phyloP scores from a whole-genome alignment of 257 asterid species.

The Nemophila menziesii region DNA sequence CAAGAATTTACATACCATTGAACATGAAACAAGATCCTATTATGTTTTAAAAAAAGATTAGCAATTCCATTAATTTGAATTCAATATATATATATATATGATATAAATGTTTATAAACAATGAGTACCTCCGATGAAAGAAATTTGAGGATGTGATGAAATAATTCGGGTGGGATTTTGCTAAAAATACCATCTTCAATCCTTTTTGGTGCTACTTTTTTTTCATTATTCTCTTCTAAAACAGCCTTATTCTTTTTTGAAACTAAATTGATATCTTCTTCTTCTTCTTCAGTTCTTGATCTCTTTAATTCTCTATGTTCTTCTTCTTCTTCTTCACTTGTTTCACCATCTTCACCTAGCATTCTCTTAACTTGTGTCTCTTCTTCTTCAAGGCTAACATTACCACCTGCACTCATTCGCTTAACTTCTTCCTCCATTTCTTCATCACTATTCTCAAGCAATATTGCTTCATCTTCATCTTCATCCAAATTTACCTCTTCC shows the following conservation, averaged over 20 bases:
- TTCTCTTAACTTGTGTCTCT: conserved; percentile 31
- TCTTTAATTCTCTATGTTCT: conserved; percentile 39
- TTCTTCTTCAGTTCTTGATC: conserved; percentile 32
- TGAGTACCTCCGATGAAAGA: conserved; percentile 63
- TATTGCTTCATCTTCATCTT: conserved; percentile 18
- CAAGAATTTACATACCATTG: conserved; percentile 67
- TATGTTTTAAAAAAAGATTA: conserved; percentile 8
- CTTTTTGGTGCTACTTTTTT: conserved; percentile 20
- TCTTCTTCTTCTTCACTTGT: conserved; percentile 30
- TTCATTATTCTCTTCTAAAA: conserved; percentile 14
- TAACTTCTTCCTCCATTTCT: conserved; percentile 19
- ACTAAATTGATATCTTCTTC: conserved; percentile 23
- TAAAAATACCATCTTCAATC: conserved; percentile 45
- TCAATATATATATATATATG: not conserved
- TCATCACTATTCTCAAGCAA: conserved; percentile 17
- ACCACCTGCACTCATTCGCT: conserved; percentile 7
- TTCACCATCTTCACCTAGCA: conserved; percentile 29
- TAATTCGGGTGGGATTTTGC: conserved; percentile 66
- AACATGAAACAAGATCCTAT: conserved; percentile 79
- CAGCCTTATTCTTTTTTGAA: conserved; percentile 16
- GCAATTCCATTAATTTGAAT: too few relatives aligned
- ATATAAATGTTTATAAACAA: not conserved
- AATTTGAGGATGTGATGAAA: conserved; percentile 60
- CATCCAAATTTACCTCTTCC: conserved; percentile 26
- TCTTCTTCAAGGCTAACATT: conserved; percentile 18